Evolutionary conservation across 345 rosid genomes (phyloP).

Genomic region (Linum lewisii): DNA sequence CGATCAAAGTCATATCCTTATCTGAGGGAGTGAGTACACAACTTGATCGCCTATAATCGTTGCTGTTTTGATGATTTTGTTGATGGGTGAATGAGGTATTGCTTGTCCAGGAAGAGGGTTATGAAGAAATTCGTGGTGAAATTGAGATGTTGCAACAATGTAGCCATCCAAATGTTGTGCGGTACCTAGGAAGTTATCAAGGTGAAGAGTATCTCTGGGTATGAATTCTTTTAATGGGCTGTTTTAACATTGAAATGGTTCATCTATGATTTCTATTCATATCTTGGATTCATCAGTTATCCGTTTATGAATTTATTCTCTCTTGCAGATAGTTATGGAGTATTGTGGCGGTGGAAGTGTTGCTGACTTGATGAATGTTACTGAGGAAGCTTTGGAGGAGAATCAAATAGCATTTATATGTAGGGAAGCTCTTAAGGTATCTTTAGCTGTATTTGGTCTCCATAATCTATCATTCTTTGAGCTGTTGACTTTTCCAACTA

Average conservation of each 20-base stretch:
- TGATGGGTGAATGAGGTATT: slow-evolving; percentile 5
- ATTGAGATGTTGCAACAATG: slow-evolving; percentile 99
- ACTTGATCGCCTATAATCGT: slow-evolving; percentile 6
- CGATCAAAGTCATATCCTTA: slow-evolving; percentile 90
- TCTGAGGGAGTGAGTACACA: slow-evolving; percentile 63
- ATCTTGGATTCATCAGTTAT: not conserved
- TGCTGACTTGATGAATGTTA: slow-evolving; percentile 85
- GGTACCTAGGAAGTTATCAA: slow-evolving; percentile 94
- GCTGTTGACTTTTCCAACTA: not conserved
- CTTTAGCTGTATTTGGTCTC: slow-evolving; percentile 4
- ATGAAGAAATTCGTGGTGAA: slow-evolving; percentile 96
- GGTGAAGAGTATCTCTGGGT: slow-evolving; percentile 99
- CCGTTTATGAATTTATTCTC: slow-evolving; percentile 13
- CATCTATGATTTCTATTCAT: not conserved
- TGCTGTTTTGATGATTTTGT: not conserved
- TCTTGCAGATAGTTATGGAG: slow-evolving; percentile 98
- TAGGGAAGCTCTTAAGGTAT: slow-evolving; percentile 89
- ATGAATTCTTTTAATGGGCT: slow-evolving; percentile 8
- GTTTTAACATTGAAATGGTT: slow-evolving; percentile 7
- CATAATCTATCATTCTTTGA: not conserved
- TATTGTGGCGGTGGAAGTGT: slow-evolving; percentile 99
- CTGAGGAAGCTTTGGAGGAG: slow-evolving; percentile 89
- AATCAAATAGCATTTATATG: slow-evolving; percentile 93
- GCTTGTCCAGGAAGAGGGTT: slow-evolving; percentile 77
- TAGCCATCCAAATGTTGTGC: slow-evolving; percentile 91